Evolutionary conservation across 495 filamentous ascomycete genomes (phyloP), one percentile per base, ranked within the genome.

Genomic region (Aspergillus egyptiacus): DNA sequence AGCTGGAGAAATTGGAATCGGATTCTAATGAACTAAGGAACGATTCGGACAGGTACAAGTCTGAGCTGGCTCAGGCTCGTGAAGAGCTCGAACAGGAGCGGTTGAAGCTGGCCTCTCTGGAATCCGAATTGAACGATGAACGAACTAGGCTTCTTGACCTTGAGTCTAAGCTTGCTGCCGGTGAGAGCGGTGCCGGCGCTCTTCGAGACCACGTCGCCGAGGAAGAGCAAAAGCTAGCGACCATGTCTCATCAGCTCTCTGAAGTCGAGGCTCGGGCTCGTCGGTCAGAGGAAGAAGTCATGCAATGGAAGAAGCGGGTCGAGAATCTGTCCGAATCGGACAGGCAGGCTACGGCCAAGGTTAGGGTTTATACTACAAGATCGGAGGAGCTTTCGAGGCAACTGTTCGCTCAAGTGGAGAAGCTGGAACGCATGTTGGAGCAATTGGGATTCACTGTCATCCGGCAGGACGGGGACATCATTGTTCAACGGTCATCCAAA

Each of bases 371-470:
- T 20, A 84, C 81, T 23, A 61, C 64, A 25, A 83, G 79, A 34
- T 82, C 86, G 6, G 86, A 88, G 56, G 87, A 96, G 48, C 70
- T 96, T 8, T 91, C 90, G 18, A 84, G 86, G 52, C 77, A 84
- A 22, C 74, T 96, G 6, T 87, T 86, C 50, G 66, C 78, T 2
- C 87, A 93, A 41, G 85, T 90, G 46, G 83, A 89, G 54, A 82
- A 84, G 34, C 67, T 94, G 4, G 79, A 78, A 28, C 77, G 79
- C 28, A 80, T 99, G 35, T 78, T 99, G 1, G 90, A 96, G 59
- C 78, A 85, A 24, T 70, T 97, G 3, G 89, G 91, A 10, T 94
- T 90, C 59, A 80, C 84, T 0, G 70, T 96, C 23, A 80, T 83
- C 11, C 81, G 86, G 20, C 81, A 85, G 48, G 85, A 88, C 37